Percentiles rank a stretch among this genome's conserved stretches.
These are phyloP conservation scores for Alternaria sp. DNA, from an alignment of 2,329 filamentous ascomycete species.

Conservation along the genomic window DNA sequence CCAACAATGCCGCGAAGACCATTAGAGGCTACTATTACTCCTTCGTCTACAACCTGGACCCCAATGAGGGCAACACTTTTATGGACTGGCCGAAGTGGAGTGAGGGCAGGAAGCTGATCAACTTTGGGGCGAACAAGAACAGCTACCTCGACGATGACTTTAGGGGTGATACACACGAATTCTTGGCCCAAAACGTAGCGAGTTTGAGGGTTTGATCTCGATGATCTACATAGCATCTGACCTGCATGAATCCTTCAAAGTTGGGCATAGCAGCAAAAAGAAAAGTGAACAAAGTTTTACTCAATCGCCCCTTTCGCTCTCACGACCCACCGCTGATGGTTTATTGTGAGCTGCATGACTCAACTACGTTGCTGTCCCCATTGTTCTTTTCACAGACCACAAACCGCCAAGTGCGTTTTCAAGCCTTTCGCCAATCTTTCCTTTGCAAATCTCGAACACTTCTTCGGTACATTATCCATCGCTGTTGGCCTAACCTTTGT, in stretches of 20 bases:
- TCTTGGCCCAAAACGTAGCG: slow-evolving; percentile 43
- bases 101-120: slow-evolving; percentile 57
- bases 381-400: neutral
- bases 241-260: neutral
- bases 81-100: slow-evolving; percentile 64
- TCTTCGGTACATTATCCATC: neutral
- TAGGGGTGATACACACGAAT: slow-evolving; percentile 53
- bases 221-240: neutral
- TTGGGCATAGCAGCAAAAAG: neutral
- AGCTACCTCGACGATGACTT: slow-evolving; percentile 58
- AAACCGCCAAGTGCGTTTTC: neutral
- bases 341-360: slow-evolving; percentile 15
- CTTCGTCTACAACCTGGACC: slow-evolving; percentile 74
- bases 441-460: neutral
- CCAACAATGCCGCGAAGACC: slow-evolving; percentile 66
- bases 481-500: neutral
- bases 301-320: neutral
- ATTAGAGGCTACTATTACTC: slow-evolving; percentile 74
- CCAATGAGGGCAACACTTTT: slow-evolving; percentile 62
- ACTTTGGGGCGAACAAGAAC: slow-evolving; percentile 52
- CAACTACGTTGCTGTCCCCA: slow-evolving; percentile 19
- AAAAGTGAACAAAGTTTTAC: neutral
- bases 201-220: slow-evolving; percentile 18
- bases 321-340: slow-evolving; percentile 17
- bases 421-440: neutral